A percentile compares a stretch with the other conserved stretches of the same genome.
Evolutionary conservation across 768 basidiomycete genomes (phyloP).

Genomic region (Auricularia heimuer): DNA sequence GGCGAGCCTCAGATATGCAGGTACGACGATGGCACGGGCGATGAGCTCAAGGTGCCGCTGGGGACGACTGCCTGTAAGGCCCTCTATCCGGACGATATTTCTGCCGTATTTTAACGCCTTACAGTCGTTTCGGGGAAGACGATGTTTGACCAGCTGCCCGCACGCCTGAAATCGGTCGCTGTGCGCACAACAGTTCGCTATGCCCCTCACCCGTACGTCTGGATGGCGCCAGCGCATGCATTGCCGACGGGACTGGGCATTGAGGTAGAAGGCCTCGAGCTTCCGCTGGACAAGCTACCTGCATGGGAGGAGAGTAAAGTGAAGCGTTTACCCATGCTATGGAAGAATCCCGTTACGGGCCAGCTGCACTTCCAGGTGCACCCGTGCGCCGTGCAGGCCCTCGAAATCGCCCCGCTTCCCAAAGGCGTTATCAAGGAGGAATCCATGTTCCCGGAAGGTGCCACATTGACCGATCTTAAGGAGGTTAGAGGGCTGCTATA

Average conservation of each 20-base stretch:
- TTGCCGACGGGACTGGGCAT: slow-evolving; percentile 75
- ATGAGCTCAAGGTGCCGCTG: slow-evolving; percentile 70
- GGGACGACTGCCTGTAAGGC: slow-evolving; percentile 75
- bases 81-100: background rate
- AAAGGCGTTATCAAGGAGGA: slow-evolving; percentile 44
- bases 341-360: slow-evolving; percentile 88
- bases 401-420: slow-evolving; percentile 67
- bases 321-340: slow-evolving; percentile 67
- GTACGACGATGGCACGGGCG: slow-evolving; percentile 83
- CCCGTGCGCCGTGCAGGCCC: slow-evolving; percentile 60
- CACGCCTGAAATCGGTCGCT: slow-evolving; percentile 66
- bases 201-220: slow-evolving; percentile 80
- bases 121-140: slow-evolving; percentile 50
- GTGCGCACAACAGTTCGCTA: slow-evolving; percentile 69
- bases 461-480: slow-evolving; percentile 59
- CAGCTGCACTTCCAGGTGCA: slow-evolving; percentile 84
- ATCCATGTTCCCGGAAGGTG: slow-evolving; percentile 78
- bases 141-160: slow-evolving; percentile 74
- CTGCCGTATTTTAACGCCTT: background rate
- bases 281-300: slow-evolving; percentile 57
- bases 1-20: slow-evolving; percentile 54
- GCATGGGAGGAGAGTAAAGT: slow-evolving; percentile 70
- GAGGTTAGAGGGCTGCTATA: slow-evolving; percentile 68
- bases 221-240: slow-evolving; percentile 75
- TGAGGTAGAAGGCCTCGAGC: slow-evolving; percentile 66